Evolutionary conservation across 495 filamentous ascomycete genomes (phyloP).

Genomic region (Thermothielavioides terrestris): DNA sequence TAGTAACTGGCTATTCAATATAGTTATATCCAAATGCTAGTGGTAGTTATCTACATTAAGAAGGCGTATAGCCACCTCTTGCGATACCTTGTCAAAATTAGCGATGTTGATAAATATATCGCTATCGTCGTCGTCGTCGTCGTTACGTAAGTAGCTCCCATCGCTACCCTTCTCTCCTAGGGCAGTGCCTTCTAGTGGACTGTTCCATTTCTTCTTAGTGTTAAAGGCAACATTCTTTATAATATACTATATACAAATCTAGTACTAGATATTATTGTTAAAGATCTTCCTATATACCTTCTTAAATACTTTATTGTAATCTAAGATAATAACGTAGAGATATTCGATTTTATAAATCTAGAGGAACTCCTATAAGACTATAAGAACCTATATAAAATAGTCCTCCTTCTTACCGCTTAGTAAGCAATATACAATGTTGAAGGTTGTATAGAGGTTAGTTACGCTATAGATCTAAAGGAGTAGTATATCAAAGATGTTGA

Average conservation of each 20-base stretch:
- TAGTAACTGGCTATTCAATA: too few species aligned
- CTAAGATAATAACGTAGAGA: not conserved
- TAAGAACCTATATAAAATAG: not conserved
- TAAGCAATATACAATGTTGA: conserved; percentile 1
- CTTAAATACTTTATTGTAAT: conserved; percentile 4
- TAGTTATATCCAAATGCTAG: too few species aligned
- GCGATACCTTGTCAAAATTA: too few species aligned
- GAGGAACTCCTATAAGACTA: not conserved
- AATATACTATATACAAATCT: conserved; percentile 10
- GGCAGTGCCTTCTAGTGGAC: not conserved
- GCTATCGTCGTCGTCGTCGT: too few species aligned
- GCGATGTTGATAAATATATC: too few species aligned
- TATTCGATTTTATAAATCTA: not conserved
- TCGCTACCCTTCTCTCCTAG: not conserved
- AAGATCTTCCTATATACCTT: not conserved
- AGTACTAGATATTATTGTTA: conserved; percentile 1
- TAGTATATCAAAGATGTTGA: conserved; percentile 10
- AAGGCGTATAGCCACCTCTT: too few species aligned
- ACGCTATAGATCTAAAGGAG: conserved; percentile 1
- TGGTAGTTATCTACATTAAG: too few species aligned
- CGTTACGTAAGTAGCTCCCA: too few species aligned
- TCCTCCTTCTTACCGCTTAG: not conserved
- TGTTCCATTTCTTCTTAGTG: conserved; percentile 6
- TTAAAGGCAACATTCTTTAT: conserved; percentile 8
- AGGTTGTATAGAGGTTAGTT: not conserved